Evolutionary conservation across 2,329 filamentous ascomycete species (phyloP).

Genomic region (Fonsecaea multimorphosa): DNA sequence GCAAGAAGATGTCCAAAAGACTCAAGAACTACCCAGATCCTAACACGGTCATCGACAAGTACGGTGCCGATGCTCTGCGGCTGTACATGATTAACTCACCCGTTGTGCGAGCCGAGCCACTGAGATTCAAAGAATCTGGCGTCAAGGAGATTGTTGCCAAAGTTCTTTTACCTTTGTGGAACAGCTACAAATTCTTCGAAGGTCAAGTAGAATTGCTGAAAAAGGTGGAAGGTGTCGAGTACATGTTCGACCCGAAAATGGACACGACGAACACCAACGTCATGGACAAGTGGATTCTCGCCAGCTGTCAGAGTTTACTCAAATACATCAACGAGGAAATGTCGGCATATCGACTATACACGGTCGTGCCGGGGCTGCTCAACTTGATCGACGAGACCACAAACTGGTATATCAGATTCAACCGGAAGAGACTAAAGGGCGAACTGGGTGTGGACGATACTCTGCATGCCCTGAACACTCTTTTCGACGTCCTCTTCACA

Average conservation of each 20-base stretch:
- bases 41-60: constrained; percentile 75
- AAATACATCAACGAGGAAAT: constrained; percentile 90
- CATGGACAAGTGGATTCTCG: constrained; percentile 91
- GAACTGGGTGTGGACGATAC: constrained; percentile 87
- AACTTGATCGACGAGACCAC: constrained; percentile 85
- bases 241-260: constrained; percentile 72
- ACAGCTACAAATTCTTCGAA: constrained; percentile 90
- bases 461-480: constrained; percentile 85
- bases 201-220: constrained; percentile 82
- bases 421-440: constrained; percentile 82
- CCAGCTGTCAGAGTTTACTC: constrained; percentile 81
- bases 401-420: constrained; percentile 94
- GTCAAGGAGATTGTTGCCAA: constrained; percentile 90
- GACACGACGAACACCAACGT: constrained; percentile 79
- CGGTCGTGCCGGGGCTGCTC: constrained; percentile 80
- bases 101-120: constrained; percentile 81
- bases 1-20: constrained; percentile 95
- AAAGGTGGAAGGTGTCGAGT: constrained; percentile 79
- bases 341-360: constrained; percentile 76
- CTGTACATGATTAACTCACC: constrained; percentile 94
- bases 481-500: constrained; percentile 92
- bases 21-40: constrained; percentile 92
- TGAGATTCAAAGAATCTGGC: constrained; percentile 82
- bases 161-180: constrained; percentile 85
- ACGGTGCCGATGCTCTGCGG: constrained; percentile 85